phyloP scores from a whole-genome alignment of 352 stramenopile species.

The Phytophthora cajani region DNA sequence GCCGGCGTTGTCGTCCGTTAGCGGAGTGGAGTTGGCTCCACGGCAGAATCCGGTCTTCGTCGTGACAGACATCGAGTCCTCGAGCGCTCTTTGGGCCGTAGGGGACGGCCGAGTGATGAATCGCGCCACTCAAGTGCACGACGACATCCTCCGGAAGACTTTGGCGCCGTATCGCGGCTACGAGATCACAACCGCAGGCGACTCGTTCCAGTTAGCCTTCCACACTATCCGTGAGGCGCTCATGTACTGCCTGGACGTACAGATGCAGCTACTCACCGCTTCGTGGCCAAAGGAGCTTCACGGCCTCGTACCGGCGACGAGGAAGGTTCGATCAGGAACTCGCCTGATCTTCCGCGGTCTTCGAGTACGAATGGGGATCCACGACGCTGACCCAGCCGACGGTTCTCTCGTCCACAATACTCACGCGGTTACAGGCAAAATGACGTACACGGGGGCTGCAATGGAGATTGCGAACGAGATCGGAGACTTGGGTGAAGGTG shows the following conservation, averaged over 20 bases:
- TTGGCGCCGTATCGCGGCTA: constrained; percentile 44
- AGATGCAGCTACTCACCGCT: constrained; percentile 39
- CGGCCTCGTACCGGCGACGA: constrained; percentile 30
- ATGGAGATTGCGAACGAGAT: constrained; percentile 48
- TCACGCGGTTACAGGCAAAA: constrained; percentile 45
- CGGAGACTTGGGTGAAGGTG: constrained; percentile 45
- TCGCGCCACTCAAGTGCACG: constrained; percentile 37
- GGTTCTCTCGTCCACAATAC: constrained; percentile 25
- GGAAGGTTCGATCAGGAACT: constrained; percentile 24
- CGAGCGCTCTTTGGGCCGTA: constrained; percentile 43
- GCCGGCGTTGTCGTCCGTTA: not conserved
- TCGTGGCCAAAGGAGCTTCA: constrained; percentile 47
- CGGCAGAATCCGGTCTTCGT: constrained; percentile 42
- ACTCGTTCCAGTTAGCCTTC: constrained; percentile 51
- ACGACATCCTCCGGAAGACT: constrained; percentile 36
- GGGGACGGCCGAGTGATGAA: constrained; percentile 34
- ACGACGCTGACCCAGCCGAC: constrained; percentile 34
- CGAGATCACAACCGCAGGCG: constrained; percentile 50
- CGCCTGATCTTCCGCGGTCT: constrained; percentile 45
- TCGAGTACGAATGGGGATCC: constrained; percentile 51
- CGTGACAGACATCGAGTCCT: constrained; percentile 53
- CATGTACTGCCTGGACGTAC: constrained; percentile 49
- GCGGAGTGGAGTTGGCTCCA: constrained; percentile 6
- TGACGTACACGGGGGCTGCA: constrained; percentile 45
- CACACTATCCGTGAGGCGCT: constrained; percentile 47